Conservation (phyloP, 1,284 basidiomycete genomes). For the Laetiporus sulphureus region DNA sequence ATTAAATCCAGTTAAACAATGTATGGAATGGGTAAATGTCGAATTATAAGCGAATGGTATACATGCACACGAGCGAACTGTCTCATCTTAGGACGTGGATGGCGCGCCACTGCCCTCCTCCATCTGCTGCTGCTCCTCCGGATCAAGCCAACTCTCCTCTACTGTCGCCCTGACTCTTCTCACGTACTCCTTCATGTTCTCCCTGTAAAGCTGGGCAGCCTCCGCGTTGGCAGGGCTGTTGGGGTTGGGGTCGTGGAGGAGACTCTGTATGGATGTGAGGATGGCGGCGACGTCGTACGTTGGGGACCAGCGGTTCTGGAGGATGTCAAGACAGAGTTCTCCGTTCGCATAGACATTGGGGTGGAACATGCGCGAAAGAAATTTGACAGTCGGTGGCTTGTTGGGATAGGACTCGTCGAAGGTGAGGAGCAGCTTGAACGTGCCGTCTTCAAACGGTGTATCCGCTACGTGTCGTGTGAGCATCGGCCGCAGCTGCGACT, state of each 20-base stretch:
- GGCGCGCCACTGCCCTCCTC: slow-evolving; percentile 16
- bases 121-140: slow-evolving; percentile 55
- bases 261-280: slow-evolving; percentile 90
- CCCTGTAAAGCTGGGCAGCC: slow-evolving; percentile 91
- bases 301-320: slow-evolving; percentile 97
- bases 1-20: too few species aligned
- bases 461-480: slow-evolving; percentile 54
- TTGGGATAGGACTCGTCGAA: slow-evolving; percentile 99
- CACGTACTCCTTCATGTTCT: slow-evolving; percentile 99
- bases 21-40: too few species aligned
- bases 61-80: too few species aligned
- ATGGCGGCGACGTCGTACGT: slow-evolving; percentile 99
- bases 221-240: slow-evolving; percentile 98
- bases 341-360: slow-evolving; percentile 98
- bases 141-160: slow-evolving; percentile 87
- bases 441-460: slow-evolving; percentile 98
- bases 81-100: too few species aligned
- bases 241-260: slow-evolving; percentile 96
- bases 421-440: slow-evolving; percentile 92
- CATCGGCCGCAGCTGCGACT: neutral
- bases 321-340: slow-evolving; percentile 95
- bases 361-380: slow-evolving; percentile 97
- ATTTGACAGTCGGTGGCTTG: slow-evolving; percentile 96
- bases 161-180: slow-evolving; percentile 87
- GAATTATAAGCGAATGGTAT: too few species aligned